Evolutionary conservation across 1,284 basidiomycete genomes (phyloP), one percentile per base, ranked within the genome.

Genomic region (Cystobasidium pallidum): DNA sequence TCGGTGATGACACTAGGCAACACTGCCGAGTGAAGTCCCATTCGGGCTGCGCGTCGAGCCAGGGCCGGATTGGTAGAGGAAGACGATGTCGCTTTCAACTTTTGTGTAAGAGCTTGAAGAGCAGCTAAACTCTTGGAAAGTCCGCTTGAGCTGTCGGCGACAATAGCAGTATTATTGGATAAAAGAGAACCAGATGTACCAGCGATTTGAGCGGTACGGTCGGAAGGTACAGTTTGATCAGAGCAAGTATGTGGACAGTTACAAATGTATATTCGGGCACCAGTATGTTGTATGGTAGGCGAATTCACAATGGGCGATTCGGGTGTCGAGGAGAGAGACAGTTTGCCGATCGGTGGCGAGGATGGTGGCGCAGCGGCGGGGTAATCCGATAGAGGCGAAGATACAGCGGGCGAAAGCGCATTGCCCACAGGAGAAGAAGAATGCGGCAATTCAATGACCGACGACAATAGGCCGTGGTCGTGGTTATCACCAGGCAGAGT

Each of bases 121-220:
- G 64, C 64, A 32, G 59, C 59, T 64, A 41, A 55, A 71, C 30
- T 71, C 68, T 24, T 49, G 59, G 49, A 71, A 71, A 45, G 68
- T 71, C 49, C 68, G 68, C 52, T 71, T 71, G 68, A 71, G 68
- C 68, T 71, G 41, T 71, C 49, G 47, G 21, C 28, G 13, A 36
- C 19, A 57, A n/a, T n/a, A n/a, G 13, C n/a, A 34, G 28, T 34
- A 2, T 39, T 39, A 39, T 39, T 39, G 6, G 36, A 13, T 6
- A 39, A 39, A 39, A 39, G 7, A 6, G 36, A 13, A 39, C 30
- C 54, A 36, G 30, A 30, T 15, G 10, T 2, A 36, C 30, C n/a
- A 19, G 28, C 30, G 11, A 30, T 28, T 3, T 28, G 17, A 19
- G 28, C 24, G 8, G 17, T 34, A 34, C 6, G 36, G 13, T 39